A percentile compares a stretch with the other conserved stretches of the same genome.
These are phyloP conservation scores for Jackrogersella minutella DNA, from an alignment of 495 filamentous ascomycete species.

Conservation along the genomic window DNA sequence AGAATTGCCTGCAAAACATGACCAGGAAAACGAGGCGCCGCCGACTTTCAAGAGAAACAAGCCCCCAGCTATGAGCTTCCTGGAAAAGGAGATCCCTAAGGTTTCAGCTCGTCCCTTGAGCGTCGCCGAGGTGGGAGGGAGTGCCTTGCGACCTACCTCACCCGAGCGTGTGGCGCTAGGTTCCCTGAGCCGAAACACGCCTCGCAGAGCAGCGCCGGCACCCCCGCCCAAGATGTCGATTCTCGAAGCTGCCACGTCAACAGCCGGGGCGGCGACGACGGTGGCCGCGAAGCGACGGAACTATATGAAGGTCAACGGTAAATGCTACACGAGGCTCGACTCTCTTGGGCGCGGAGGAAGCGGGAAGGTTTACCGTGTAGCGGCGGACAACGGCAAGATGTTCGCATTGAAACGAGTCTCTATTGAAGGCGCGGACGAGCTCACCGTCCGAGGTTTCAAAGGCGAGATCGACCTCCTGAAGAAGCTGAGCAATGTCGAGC, in stretches of 20 bases:
- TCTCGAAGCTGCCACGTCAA: constrained; percentile 86
- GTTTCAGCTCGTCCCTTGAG: constrained; percentile 53
- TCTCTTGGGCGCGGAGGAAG: constrained; percentile 91
- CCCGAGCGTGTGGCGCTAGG: constrained; percentile 76
- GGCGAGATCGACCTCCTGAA: constrained; percentile 94
- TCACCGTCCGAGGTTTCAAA: constrained; percentile 86
- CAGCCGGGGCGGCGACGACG: constrained; percentile 77
- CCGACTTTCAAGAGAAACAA: constrained; percentile 77
- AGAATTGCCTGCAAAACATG: constrained; percentile 64
- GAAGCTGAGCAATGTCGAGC: constrained; percentile 80
- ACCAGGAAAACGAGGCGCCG: constrained; percentile 85
- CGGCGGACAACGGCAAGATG: constrained; percentile 94
- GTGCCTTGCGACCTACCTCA: constrained; percentile 46
- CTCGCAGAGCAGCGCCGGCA: constrained; percentile 78
- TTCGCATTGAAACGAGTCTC: constrained; percentile 94
- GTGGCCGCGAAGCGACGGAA: constrained; percentile 77
- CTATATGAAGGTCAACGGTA: constrained; percentile 86
- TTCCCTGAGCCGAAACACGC: constrained; percentile 80
- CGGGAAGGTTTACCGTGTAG: constrained; percentile 92
- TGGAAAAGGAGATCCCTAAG: constrained; percentile 69
- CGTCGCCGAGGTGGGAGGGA: constrained; percentile 41
- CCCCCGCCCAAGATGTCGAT: constrained; percentile 95
- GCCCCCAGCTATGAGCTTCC: constrained; percentile 57
- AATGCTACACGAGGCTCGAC: constrained; percentile 86
- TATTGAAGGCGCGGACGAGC: constrained; percentile 86